Evolutionary conservation across 2,329 filamentous ascomycete species (phyloP), one percentile per base, ranked within the genome.

Genomic region (Colletotrichum tanaceti): DNA sequence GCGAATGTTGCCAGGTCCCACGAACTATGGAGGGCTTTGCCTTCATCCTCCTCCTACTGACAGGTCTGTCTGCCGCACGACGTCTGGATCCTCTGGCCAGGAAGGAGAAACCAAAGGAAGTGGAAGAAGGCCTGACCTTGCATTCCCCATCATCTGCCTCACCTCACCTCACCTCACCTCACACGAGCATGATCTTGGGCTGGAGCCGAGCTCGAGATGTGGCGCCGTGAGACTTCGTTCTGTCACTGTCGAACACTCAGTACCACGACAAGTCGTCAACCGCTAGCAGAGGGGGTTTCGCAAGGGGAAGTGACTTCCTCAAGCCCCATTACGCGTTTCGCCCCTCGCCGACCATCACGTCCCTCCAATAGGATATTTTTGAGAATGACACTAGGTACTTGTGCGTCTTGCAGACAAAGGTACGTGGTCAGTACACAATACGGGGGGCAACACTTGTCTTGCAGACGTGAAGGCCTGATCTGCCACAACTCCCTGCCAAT

Each of bases 251-350:
- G 53, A 65, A 44, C 35, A 52, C 20, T 22, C n/a, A 11, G 9
- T n/a, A 38, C 32, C 32, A 58, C 22, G 18, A 46, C 24, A 16
- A 43, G 39, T 32, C 38, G 20, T 47, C 55, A 46, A 43, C 43
- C 20, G 13, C 35, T 54, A 32, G 35, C 63, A 59, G 53, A 65
- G 24, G 47, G 32, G 35, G 59, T 38, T 46, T 39, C 39, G 28
- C 10, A 44, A n/a, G 28, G 16, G 24, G 50, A 49, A 52, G 39
- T 28, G 39, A 46, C 62, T 35, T 59, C 54, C 60, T 62, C 28
- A 47, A 66, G 43, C 54, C 58, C 63, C 63, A 70, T 70, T 70
- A 70, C 67, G 67, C 67, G 67, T 70, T 65, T 70, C 64, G 67
- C 67, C 67, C 67, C 67, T 70, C 63, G 41, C 58, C 58, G 44